Base-by-base conservation (phyloP, 2,329 filamentous ascomycete genomes). In the Ascochyta lentis region DNA sequence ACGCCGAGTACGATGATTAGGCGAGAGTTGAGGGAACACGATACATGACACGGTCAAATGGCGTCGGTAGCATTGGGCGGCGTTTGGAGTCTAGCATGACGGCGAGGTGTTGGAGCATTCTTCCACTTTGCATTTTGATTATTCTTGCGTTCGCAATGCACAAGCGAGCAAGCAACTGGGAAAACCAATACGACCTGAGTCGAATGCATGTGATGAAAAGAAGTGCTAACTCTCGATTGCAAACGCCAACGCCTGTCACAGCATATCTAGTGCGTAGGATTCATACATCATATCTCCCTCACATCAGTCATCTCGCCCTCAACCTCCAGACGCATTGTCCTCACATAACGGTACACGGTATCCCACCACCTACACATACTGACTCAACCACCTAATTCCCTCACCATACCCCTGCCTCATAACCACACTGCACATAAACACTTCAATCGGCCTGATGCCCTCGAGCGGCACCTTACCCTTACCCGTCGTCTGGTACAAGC, bases 371-470 rank as follows among this genome's bases (percentile, higher is more conserved):
- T 74, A 76, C 45, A 77, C 75, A 53, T 77, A 77, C 61, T 77
- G 74, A 57, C 73, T 76, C 58, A 78, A 67, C 76, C 76, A 78
- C 54, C 76, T 68, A 49, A 78, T 77, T 38, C 71, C 76, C 63
- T 77, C 75, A 44, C 76, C 76, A 53, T 77, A 78, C 19, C 75
- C 95, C 83, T 98, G 94, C 78, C 94, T 87, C 92, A 97, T 96
- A 61, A 98, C 94, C 67, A 98, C 93, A 70, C 91, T 96, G 86
- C 93, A 98, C 95, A 99, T 78, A 63, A 98, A 98, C 61, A 98
- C 86, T 84, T 99, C 95, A 73, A 99, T 94, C 80, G 72, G 72
- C 53, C 72, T 55, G 43, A 74, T 74, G 19, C 72, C 72, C 66
- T 75, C 72, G 15, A 73, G 68, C 44, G 72, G 70, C 44, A 75